Conservation (phyloP, 1,284 basidiomycete genomes). For the Ganoderma leucocontextum region DNA sequence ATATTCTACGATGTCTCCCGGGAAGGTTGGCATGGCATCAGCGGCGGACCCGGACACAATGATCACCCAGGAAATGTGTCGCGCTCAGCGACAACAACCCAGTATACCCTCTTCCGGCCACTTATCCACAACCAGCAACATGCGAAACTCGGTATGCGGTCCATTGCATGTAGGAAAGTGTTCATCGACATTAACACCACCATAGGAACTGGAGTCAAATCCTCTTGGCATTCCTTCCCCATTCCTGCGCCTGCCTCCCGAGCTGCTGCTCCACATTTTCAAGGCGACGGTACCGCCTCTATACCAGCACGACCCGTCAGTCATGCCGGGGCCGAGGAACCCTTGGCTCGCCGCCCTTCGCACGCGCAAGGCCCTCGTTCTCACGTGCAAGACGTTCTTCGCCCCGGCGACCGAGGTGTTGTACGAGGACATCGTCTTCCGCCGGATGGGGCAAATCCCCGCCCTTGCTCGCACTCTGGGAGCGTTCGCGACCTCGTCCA, state of each 20-base stretch:
- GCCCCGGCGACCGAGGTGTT: conserved; percentile 21
- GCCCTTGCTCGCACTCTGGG: conserved; percentile 22
- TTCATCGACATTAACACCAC: neutral
- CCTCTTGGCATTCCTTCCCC: neutral
- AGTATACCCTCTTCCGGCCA: neutral
- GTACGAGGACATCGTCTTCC: conserved; percentile 27
- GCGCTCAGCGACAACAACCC: conserved; percentile 3
- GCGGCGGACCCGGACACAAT: conserved; percentile 8
- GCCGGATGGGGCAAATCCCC: conserved; percentile 26
- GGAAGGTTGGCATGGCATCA: neutral
- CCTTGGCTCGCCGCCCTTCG: conserved; percentile 18
- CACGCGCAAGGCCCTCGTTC: conserved; percentile 18
- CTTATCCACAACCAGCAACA: neutral
- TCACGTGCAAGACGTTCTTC: conserved; percentile 23
- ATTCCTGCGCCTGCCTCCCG: conserved; percentile 17
- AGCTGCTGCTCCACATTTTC: conserved; percentile 23
- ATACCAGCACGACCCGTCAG: conserved; percentile 21
- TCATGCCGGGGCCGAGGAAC: conserved; percentile 9
- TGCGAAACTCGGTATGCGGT: neutral
- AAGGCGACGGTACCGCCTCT: conserved; percentile 11
- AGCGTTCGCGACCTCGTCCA: neutral
- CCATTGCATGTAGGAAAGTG: neutral
- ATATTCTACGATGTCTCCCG: neutral
- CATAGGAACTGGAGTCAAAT: neutral
- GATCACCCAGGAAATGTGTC: conserved; percentile 19